Evolutionary conservation across 2,329 filamentous ascomycete genomes (phyloP), one percentile per base, ranked within the genome.

Genomic region (Trichoderma polysporum): DNA sequence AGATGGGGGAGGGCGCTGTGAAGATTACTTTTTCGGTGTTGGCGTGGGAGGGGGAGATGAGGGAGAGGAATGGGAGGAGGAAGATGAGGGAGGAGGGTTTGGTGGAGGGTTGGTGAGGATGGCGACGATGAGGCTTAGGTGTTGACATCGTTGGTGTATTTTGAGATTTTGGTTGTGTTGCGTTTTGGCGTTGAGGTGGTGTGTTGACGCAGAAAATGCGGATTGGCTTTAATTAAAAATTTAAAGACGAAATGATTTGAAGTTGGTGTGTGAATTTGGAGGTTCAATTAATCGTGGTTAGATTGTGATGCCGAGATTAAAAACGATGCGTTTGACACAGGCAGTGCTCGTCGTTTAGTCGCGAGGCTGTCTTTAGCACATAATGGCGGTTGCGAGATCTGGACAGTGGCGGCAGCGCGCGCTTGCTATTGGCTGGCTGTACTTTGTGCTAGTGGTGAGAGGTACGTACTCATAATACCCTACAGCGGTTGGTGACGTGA

Each of bases 1-100:
- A 86, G 53, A 91, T 78, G 64, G 82, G 77, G 73, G 87, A 77
- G 35, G 83, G 78, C 35, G 80, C 75, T 39, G 90, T 82, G 81
- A 99, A 98, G 74, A 98, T 92, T 72, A 87, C 84, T 80, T 99
- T 99, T 77, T 98, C 95, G 65, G 91, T 90, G 77, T 99, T 98
- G 76, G 91, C 93, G 25, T 70, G 37, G 37, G 66, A 72, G 13
- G 69, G 62, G 33, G 56, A 15, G 19, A 70, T 19, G 47, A 69
- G 25, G 13, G 64, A 35, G 13, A 64, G 35, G 52, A 71, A n/a
- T 41, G 76, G 39, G n/a, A 72, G 13, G 13, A 68, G 47, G 5
- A 71, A 56, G 52, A 22, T 15, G 47, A 37, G 31, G 17, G 60
- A 13, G 31, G 39, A 33, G 25, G 56, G 27, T 45, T 13, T 22